Base-by-base conservation (phyloP, 2,329 filamentous ascomycete species). In the Epichloe sylvatica region DNA sequence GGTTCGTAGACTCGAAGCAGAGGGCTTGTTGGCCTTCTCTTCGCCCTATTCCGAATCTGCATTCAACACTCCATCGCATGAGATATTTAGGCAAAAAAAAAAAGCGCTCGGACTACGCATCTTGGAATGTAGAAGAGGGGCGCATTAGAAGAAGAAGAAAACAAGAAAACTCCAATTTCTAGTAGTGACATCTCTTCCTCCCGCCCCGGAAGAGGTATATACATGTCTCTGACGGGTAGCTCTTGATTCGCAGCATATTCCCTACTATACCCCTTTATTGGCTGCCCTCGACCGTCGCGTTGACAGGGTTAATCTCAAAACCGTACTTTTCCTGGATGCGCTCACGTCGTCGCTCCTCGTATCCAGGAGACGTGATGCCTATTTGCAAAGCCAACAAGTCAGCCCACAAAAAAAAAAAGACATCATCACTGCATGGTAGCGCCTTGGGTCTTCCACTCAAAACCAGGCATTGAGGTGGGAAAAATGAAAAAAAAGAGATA, bases 261-360 rank as follows among this genome's bases (percentile, higher is more conserved):
- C 23, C 5, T 8, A 35, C 21, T 6, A 36, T 39, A 12, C 19
- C 36, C 37, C 38, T 56, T 62, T 62, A 68, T 61, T 63, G 61
- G 61, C 67, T 68, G 51, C 66, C 67, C 49, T 78, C 70, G 55
- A 68, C 65, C 45, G 68, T 70, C 41, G 75, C 72, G 51, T 67
- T 76, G 56, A 83, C 78, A 49, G 81, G 77, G 61, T 83, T 78
- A 62, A 95, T 81, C 56, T 94, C 88, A 61, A 94, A 79, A 52
- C 89, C 88, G 62, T 95, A 95, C 67, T 82, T 86, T 69, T 88
- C 83, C 77, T 86, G 83, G 66, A 96, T 76, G 59, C 86, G 78
- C 71, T 89, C 75, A 57, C 80, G 79, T 66, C 90, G 81, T 67
- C 90, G 77, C 73, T 94, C 86, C 59, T 86, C 84, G 64, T 92